phyloP scores from a whole-genome alignment of 495 filamentous ascomycete genomes.

The Podospora sp. region DNA sequence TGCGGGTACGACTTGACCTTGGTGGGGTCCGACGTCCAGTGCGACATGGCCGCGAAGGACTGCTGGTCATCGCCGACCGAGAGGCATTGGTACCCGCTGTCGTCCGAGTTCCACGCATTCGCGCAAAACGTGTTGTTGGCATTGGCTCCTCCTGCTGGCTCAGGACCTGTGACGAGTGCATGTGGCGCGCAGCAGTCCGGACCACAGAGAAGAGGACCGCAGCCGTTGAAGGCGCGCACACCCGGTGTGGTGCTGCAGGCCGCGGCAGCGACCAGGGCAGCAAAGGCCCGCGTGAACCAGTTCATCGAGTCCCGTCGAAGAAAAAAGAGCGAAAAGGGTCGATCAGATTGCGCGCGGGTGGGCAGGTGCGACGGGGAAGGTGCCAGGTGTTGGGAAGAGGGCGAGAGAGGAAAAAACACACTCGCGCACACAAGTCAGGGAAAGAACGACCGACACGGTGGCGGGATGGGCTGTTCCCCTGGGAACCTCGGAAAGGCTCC shows the following conservation, averaged over 20 bases:
- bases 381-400: too few species aligned
- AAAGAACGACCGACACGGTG: not conserved
- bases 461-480: not conserved
- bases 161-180: not conserved
- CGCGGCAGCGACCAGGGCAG: constrained; percentile 7
- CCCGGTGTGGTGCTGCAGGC: not conserved
- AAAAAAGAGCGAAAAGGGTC: not conserved
- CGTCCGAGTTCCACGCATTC: constrained; percentile 18
- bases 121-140: constrained; percentile 15
- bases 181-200: constrained; percentile 2
- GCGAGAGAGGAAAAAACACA: not conserved
- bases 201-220: constrained; percentile 6
- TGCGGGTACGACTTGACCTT: constrained; percentile 13
- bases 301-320: not conserved
- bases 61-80: constrained; percentile 9
- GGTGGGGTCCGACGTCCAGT: constrained; percentile 4
- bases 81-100: constrained; percentile 14
- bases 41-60: constrained; percentile 12
- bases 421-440: not conserved
- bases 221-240: not conserved
- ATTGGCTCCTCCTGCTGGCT: constrained; percentile 11
- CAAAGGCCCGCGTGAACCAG: constrained; percentile 4
- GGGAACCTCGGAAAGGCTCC: not conserved
- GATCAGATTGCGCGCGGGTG: too few species aligned
- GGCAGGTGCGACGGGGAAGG: not conserved